phyloP scores from a whole-genome alignment of 192 early-diverging fungal species.

The Coemansia sp. region DNA sequence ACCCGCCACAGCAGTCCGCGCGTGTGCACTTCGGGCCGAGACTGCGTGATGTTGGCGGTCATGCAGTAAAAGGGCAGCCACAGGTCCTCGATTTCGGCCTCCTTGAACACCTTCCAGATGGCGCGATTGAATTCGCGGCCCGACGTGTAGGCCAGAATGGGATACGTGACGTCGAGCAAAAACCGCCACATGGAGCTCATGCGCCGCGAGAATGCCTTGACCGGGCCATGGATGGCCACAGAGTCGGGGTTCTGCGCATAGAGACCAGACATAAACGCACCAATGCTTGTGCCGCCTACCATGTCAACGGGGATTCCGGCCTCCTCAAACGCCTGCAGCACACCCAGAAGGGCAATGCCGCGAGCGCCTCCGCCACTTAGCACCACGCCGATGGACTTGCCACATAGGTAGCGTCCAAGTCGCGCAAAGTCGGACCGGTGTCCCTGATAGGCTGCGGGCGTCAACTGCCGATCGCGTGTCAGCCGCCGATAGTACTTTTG shows the following conservation, averaged over 20 bases:
- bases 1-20: conserved; percentile 96
- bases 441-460: conserved; percentile 45
- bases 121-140: conserved; percentile 95
- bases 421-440: conserved; percentile 65
- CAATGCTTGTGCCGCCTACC: conserved; percentile 96
- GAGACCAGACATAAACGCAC: conserved; percentile 91
- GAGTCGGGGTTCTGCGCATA: conserved; percentile 87
- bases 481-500: conserved; percentile 64
- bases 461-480: conserved; percentile 31
- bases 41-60: conserved; percentile 95
- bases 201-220: conserved; percentile 76
- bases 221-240: conserved; percentile 81
- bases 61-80: conserved; percentile 96
- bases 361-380: conserved; percentile 96
- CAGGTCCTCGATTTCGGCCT: conserved; percentile 94
- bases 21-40: conserved; percentile 88
- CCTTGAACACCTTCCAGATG: conserved; percentile 92
- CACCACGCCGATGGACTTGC: conserved; percentile 88
- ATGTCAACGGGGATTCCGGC: conserved; percentile 97
- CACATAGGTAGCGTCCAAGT: conserved; percentile 87
- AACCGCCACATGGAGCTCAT: conserved; percentile 86
- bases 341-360: conserved; percentile 88
- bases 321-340: conserved; percentile 93
- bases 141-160: conserved; percentile 84
- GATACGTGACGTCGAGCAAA: conserved; percentile 92